Percentiles rank a stretch among this genome's conserved stretches.
Evolutionary conservation across 768 basidiomycete species (phyloP).

Genomic region (Boletus pseudo-olivaceus): DNA sequence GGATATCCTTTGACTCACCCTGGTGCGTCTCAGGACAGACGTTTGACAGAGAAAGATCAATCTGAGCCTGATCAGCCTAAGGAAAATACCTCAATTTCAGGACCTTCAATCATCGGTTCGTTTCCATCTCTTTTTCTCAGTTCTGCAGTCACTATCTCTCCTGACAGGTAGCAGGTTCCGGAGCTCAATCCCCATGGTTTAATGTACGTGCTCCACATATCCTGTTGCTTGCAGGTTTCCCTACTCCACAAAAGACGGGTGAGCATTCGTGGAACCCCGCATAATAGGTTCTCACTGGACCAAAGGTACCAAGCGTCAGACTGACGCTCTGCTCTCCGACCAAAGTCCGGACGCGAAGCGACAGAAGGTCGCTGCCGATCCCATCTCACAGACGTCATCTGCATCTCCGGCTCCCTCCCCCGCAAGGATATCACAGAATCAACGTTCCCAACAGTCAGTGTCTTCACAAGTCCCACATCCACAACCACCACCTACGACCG

Average conservation of each 20-base stretch:
- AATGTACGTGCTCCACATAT: conserved; percentile 42
- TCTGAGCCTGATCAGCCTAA: conserved; percentile 48
- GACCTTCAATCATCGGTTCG: conserved; percentile 51
- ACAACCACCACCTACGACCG: conserved; percentile 11
- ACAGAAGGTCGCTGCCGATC: conserved; percentile 21
- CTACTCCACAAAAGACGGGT: conserved; percentile 33
- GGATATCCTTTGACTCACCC: background rate
- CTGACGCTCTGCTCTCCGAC: conserved; percentile 34
- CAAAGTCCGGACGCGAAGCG: conserved; percentile 47
- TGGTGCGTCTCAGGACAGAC: background rate
- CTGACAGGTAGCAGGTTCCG: conserved; percentile 34
- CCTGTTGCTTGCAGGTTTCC: conserved; percentile 48
- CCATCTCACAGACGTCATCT: conserved; percentile 16
- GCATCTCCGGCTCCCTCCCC: conserved; percentile 21
- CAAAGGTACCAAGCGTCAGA: conserved; percentile 41
- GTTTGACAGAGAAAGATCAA: conserved; percentile 53
- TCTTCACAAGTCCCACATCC: conserved; percentile 22
- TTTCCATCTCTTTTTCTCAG: background rate
- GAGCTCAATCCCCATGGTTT: conserved; percentile 54
- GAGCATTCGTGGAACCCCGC: conserved; percentile 13
- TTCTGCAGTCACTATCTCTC: background rate
- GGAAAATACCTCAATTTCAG: conserved; percentile 44
- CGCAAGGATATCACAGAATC: conserved; percentile 21
- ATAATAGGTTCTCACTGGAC: conserved; percentile 9
- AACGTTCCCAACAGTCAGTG: conserved; percentile 17